Percentiles rank a stretch among this genome's conserved stretches.
Evolutionary conservation across 768 basidiomycete species (phyloP).

Genomic region (Podaxis sp.): DNA sequence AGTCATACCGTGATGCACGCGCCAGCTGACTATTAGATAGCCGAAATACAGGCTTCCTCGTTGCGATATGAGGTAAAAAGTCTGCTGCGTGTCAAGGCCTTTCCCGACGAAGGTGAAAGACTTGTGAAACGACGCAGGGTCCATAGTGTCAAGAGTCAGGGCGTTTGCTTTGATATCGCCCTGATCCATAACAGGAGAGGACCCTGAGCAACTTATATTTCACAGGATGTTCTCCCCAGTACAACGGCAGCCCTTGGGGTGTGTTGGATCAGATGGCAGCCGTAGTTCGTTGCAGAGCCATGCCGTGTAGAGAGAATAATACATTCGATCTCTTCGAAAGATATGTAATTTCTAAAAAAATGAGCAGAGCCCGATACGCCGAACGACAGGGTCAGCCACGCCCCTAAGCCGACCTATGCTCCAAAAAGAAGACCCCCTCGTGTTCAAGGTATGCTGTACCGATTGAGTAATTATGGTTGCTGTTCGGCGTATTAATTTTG

Average conservation of each 20-base stretch:
- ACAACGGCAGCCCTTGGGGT: neutral
- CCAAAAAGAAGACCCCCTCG: constrained; percentile 9
- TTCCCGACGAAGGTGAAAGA: constrained; percentile 1
- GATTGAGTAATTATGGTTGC: constrained; percentile 8
- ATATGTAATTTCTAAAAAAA: neutral
- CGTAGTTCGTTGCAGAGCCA: neutral
- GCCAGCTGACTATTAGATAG: neutral
- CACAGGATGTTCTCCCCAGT: neutral
- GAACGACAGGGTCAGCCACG: constrained; percentile 8
- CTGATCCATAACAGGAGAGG: neutral
- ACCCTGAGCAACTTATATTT: neutral
- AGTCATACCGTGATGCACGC: neutral
- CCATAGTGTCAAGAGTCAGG: neutral
- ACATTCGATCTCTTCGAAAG: neutral
- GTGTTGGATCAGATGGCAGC: neutral
- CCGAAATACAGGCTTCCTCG: neutral
- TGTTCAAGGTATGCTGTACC: neutral
- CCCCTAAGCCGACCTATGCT: neutral
- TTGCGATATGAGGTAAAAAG: constrained; percentile 8
- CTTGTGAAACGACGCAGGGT: neutral
- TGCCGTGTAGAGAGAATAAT: neutral
- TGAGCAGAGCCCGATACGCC: neutral
- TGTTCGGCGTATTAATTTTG: neutral
- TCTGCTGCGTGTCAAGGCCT: neutral
- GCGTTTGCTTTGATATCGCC: neutral